phyloP scores from a whole-genome alignment of 495 filamentous ascomycete genomes.

The Trichoderma reesei region DNA sequence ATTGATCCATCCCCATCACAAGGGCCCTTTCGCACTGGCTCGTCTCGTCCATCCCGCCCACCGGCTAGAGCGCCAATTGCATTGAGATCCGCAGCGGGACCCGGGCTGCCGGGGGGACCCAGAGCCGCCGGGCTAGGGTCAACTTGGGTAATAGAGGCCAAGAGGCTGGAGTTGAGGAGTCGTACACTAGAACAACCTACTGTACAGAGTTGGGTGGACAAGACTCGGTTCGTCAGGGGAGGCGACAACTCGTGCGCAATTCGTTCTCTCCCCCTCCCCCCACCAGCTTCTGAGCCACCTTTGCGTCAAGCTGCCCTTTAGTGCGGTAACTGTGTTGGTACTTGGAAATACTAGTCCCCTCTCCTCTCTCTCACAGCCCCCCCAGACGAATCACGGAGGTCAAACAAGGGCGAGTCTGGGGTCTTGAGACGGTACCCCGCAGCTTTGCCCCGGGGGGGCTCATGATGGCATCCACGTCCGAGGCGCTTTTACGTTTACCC shows the following conservation, averaged over 20 bases:
- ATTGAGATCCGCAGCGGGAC: constrained; percentile 1
- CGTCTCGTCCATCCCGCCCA: not conserved
- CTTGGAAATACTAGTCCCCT: not conserved
- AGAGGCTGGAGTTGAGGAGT: too few relatives aligned
- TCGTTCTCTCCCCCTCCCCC: too few relatives aligned
- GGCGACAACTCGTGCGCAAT: not conserved
- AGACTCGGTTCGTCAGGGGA: not conserved
- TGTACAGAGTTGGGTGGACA: not conserved
- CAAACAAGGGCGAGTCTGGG: not conserved
- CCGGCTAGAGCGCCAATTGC: not conserved
- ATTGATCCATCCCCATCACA: not conserved
- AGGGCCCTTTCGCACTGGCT: too few relatives aligned
- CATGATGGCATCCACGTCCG: not conserved
- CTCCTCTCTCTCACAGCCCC: not conserved
- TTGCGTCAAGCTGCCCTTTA: not conserved
- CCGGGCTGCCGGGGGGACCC: not conserved
- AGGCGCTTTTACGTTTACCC: not conserved
- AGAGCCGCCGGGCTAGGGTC: too few relatives aligned
- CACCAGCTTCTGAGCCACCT: too few relatives aligned
- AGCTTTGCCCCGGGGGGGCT: not conserved
- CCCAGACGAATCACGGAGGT: not conserved
- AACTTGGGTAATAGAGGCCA: too few relatives aligned
- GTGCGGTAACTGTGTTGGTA: not conserved
- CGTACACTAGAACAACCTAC: too few relatives aligned
- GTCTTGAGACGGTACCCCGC: constrained; percentile 1